A percentile compares a stretch with the other conserved stretches of the same genome.
Conservation (phyloP, 2,329 filamentous ascomycete species). For the Arachnomyces sp. region DNA sequence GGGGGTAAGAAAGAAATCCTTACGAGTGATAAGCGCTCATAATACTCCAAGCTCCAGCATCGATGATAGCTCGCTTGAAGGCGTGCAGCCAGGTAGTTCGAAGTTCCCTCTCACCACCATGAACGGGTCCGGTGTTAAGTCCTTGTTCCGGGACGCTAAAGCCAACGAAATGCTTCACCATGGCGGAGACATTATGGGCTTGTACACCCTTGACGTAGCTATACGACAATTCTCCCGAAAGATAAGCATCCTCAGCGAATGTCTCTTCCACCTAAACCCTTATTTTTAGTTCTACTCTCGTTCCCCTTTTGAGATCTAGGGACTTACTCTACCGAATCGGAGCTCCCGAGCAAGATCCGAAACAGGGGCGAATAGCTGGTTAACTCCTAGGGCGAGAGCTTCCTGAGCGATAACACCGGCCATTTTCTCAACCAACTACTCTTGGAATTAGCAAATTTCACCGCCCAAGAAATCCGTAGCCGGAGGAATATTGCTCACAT, state of each 20-base stretch:
- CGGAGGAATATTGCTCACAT: too few species aligned
- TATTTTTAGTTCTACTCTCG: not conserved
- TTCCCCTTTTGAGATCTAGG: too few species aligned
- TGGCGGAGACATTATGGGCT: slow-evolving; percentile 58
- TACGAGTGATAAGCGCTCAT: slow-evolving; percentile 66
- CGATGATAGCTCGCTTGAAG: slow-evolving; percentile 64
- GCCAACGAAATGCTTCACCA: slow-evolving; percentile 68
- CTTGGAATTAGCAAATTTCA: too few species aligned
- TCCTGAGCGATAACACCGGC: slow-evolving; percentile 59
- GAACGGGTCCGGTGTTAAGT: slow-evolving; percentile 57
- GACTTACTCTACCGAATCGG: slow-evolving; percentile 51
- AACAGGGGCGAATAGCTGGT: slow-evolving; percentile 65
- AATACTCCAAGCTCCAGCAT: slow-evolving; percentile 58
- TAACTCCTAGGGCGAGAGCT: slow-evolving; percentile 59
- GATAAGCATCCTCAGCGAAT: slow-evolving; percentile 60
- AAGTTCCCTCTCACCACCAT: slow-evolving; percentile 49
- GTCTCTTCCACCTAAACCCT: slow-evolving; percentile 56
- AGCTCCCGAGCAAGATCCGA: slow-evolving; percentile 64
- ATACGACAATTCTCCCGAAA: slow-evolving; percentile 62
- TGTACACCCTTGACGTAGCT: slow-evolving; percentile 56
- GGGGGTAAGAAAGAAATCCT: too few species aligned
- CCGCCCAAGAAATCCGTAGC: too few species aligned
- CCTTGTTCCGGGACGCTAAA: slow-evolving; percentile 65
- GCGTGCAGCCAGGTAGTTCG: slow-evolving; percentile 49
- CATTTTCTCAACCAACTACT: slow-evolving; percentile 58